phyloP scores from a whole-genome alignment of 192 early-diverging fungal species.

The Linnemannia zychae region DNA sequence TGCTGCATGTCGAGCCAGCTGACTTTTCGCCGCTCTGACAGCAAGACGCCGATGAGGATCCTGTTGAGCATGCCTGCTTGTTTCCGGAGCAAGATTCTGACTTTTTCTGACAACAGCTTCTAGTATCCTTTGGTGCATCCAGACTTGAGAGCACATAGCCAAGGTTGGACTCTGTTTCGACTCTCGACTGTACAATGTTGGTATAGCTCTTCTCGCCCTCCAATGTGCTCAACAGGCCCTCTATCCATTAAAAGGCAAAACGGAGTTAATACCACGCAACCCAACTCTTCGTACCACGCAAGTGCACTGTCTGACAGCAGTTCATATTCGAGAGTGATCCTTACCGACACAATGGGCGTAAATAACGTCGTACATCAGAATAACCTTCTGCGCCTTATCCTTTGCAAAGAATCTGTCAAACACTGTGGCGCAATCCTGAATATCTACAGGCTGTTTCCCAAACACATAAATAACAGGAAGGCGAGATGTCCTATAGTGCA shows the following conservation, averaged over 20 bases:
- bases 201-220: slow-evolving; percentile 31
- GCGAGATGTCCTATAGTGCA: slow-evolving; percentile 70
- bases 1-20: background rate
- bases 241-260: slow-evolving; percentile 15
- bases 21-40: slow-evolving; percentile 10
- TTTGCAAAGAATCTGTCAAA: slow-evolving; percentile 60
- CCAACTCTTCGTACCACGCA: background rate
- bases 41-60: slow-evolving; percentile 6
- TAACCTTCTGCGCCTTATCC: slow-evolving; percentile 60
- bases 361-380: slow-evolving; percentile 84
- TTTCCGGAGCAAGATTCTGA: background rate
- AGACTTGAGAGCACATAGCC: slow-evolving; percentile 31
- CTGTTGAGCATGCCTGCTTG: slow-evolving; percentile 5
- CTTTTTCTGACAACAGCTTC: slow-evolving; percentile 18
- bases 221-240: slow-evolving; percentile 26
- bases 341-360: slow-evolving; percentile 74
- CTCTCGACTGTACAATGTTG: slow-evolving; percentile 58
- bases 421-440: slow-evolving; percentile 64
- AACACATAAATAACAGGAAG: slow-evolving; percentile 92
- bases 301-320: background rate
- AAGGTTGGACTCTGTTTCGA: slow-evolving; percentile 60
- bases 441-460: slow-evolving; percentile 79
- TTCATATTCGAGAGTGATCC: background rate
- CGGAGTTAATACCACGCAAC: background rate
- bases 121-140: background rate